These are phyloP conservation scores for Tuber brumale DNA, from an alignment of 495 filamentous ascomycete genomes.

Conservation along the genomic window DNA sequence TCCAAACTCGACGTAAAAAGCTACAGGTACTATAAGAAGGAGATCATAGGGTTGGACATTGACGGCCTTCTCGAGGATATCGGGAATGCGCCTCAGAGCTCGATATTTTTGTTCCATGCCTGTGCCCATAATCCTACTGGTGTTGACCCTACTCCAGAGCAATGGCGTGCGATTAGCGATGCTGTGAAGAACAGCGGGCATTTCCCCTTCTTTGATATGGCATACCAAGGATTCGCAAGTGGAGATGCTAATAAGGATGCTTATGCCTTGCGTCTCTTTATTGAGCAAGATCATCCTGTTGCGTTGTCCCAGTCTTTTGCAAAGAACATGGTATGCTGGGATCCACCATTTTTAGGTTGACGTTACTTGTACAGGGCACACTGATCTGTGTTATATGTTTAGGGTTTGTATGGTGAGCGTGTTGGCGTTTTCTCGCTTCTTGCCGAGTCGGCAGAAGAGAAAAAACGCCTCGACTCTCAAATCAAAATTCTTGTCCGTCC, in stretches of 20 bases:
- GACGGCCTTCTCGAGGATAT: constrained; percentile 88
- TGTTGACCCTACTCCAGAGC: constrained; percentile 83
- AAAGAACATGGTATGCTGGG: constrained; percentile 86
- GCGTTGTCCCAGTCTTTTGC: constrained; percentile 91
- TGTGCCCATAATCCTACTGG: constrained; percentile 99
- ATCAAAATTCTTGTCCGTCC: constrained; percentile 97
- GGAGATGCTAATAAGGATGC: constrained; percentile 89
- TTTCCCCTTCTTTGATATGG: constrained; percentile 99
- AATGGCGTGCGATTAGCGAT: constrained; percentile 89
- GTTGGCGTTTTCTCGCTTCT: constrained; percentile 94
- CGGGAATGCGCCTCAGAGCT: constrained; percentile 77
- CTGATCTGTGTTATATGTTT: neutral
- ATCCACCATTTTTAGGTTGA: neutral
- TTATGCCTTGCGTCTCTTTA: constrained; percentile 84
- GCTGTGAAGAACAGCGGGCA: constrained; percentile 84
- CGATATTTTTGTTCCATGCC: constrained; percentile 87
- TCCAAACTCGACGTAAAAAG: constrained; percentile 80
- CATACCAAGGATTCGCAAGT: constrained; percentile 96
- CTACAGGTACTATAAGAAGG: constrained; percentile 98
- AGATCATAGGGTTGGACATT: constrained; percentile 96
- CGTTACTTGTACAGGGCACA: neutral
- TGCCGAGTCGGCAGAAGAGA: constrained; percentile 76
- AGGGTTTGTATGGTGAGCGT: constrained; percentile 97
- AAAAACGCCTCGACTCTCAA: constrained; percentile 93
- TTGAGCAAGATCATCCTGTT: constrained; percentile 84